A percentile compares a stretch with the other conserved stretches of the same genome.
Conservation (phyloP, 495 filamentous ascomycete species). For the Aspergillus sclerotiicarbonarius region DNA sequence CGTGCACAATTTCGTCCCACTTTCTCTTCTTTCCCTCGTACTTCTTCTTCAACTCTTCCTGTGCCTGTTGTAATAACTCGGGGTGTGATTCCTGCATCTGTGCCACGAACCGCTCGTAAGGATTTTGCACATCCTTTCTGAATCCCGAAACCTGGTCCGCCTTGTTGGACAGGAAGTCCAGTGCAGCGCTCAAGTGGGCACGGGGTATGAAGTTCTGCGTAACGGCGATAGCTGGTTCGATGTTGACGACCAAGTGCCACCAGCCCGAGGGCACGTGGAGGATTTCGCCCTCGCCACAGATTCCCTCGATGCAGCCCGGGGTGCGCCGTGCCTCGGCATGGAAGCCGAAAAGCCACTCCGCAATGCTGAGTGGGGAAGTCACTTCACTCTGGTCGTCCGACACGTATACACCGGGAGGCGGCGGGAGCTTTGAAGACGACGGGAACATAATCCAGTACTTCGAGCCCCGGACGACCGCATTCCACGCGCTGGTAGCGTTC, state of each 20-base stretch:
- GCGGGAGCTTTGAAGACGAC: constrained; percentile 54
- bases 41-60: constrained; percentile 62
- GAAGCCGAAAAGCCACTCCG: constrained; percentile 91
- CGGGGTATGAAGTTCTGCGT: constrained; percentile 95
- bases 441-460: constrained; percentile 99
- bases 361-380: constrained; percentile 89
- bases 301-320: constrained; percentile 79
- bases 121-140: constrained; percentile 65
- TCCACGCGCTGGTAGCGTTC: constrained; percentile 85
- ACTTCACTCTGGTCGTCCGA: constrained; percentile 92
- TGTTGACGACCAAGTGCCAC: constrained; percentile 96
- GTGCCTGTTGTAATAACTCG: constrained; percentile 60
- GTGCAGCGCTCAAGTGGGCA: constrained; percentile 66
- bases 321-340: constrained; percentile 80
- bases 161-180: constrained; percentile 82
- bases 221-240: constrained; percentile 78
- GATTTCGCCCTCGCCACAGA: constrained; percentile 85
- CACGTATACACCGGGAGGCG: constrained; percentile 87
- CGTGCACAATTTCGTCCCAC: constrained; percentile 74
- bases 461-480: constrained; percentile 83
- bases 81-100: constrained; percentile 63
- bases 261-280: constrained; percentile 91
- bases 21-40: constrained; percentile 69
- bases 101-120: constrained; percentile 73
- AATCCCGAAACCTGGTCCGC: constrained; percentile 87